A percentile compares a stretch with the other conserved stretches of the same genome.
phyloP scores from a whole-genome alignment of 306 rosid species.

The Rosa lucieae region DNA sequence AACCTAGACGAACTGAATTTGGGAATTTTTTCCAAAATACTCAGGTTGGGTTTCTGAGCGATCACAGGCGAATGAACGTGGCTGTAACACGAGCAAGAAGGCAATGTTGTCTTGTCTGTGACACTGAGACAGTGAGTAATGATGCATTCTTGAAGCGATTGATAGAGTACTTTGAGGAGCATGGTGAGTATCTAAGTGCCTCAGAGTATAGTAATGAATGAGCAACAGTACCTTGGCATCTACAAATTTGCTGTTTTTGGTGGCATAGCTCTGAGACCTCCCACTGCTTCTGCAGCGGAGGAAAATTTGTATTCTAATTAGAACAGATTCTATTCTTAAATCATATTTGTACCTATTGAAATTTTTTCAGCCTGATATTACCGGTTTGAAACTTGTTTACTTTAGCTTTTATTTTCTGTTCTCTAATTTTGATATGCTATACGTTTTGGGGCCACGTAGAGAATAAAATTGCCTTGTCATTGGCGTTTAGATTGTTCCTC shows the following conservation, averaged over 20 bases:
- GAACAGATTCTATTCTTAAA: background rate
- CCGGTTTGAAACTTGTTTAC: background rate
- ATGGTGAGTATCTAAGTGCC: conserved; percentile 86
- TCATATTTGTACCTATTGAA: background rate
- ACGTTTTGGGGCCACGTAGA: too few species aligned
- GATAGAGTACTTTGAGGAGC: conserved; percentile 88
- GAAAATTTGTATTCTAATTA: too few species aligned
- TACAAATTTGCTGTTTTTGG: conserved; percentile 22
- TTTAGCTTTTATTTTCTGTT: background rate
- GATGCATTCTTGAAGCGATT: conserved; percentile 84
- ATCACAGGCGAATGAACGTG: conserved; percentile 94
- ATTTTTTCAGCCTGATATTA: background rate
- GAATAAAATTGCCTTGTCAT: too few species aligned
- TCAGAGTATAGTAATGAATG: conserved; percentile 75
- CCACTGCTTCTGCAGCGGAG: conserved; percentile 7
- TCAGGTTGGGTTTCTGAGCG: conserved; percentile 98
- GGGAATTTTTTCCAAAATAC: conserved; percentile 16
- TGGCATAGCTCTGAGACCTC: conserved; percentile 20
- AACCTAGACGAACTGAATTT: conserved; percentile 17
- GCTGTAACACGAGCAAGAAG: conserved; percentile 97
- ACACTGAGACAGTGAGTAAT: conserved; percentile 77
- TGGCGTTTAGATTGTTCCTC: background rate
- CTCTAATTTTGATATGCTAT: too few species aligned
- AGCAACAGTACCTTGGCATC: conserved; percentile 20
- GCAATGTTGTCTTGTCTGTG: conserved; percentile 90